Evolutionary conservation across 441 rosid species (phyloP), one percentile per base, ranked within the genome.

Genomic region (Croton laevigatus): DNA sequence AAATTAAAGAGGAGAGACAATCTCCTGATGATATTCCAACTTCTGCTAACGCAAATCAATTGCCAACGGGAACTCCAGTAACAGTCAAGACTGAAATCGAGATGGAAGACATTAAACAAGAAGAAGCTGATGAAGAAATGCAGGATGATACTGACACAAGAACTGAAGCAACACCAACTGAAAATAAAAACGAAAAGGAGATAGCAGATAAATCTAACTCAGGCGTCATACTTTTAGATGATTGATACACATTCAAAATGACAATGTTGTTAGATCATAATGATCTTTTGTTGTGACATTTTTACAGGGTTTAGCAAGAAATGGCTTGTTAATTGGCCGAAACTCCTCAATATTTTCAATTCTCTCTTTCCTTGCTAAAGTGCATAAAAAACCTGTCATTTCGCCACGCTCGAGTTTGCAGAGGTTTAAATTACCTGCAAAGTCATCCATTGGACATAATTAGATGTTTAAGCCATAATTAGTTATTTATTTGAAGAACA

Each of bases 211-310:
- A 48, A 48, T 58, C 72, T 14, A 77, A 57, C 13, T 5, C 75
- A 0, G 69, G 75, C 8, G 45, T 88, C 60, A 65, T 85, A 23
- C 54, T 81, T 16, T 70, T 83, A 62, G 88, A 85, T 62, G 85
- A 83, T 19, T 85, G 72, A 74, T 59, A 45, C 20, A 45, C 20
- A 54, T 32, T 19, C 32, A 62, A 44, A 6, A 36, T 17, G 36
- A 61, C 61, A 76, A 45, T 20, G 32, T 40, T 36, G n/a, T 62
- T 55, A 44, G 8, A 38, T 65, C 19, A 49, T 45, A 38, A 57
- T 27, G 4, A 54, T 69, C 12, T 19, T 51, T 16, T 51, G 22
- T 14, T 62, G 49, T 58, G 69, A 19, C 13, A 60, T 65, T 37
- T 36, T 61, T 51, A 63, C 65, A 40, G 53, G 14, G 52, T 40